Evolutionary conservation across 2,329 filamentous ascomycete species (phyloP).

Genomic region (Conoideocrella luteorostrata): DNA sequence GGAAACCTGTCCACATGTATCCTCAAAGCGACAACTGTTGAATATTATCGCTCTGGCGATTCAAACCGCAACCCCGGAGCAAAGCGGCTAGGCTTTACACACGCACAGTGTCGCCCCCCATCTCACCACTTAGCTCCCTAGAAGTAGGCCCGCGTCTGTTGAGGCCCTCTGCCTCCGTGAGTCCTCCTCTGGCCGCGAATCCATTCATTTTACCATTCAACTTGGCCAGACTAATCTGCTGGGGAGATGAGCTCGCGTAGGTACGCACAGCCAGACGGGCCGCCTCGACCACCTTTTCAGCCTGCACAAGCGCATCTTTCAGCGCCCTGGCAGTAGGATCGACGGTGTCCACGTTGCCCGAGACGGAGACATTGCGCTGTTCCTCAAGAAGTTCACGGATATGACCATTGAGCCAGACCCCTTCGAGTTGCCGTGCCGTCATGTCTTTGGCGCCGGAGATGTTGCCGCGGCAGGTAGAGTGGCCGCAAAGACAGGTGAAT

Average conservation of each 20-base stretch:
- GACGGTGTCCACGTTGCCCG: no score
- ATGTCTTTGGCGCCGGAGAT: slow-evolving; percentile 61
- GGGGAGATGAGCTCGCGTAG: slow-evolving; percentile 23
- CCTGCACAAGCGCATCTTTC: slow-evolving; percentile 35
- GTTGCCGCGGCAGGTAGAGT: slow-evolving; percentile 49
- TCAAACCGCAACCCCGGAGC: no score
- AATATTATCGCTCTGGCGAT: background rate
- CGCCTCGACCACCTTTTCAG: slow-evolving; percentile 40
- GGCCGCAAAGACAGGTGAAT: slow-evolving; percentile 59
- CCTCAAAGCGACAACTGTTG: background rate
- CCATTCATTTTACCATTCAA: slow-evolving; percentile 11
- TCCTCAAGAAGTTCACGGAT: slow-evolving; percentile 48
- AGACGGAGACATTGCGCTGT: slow-evolving; percentile 6
- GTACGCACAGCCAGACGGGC: slow-evolving; percentile 36
- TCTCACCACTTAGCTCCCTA: slow-evolving; percentile 52
- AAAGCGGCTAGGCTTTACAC: no score
- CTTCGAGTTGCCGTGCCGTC: slow-evolving; percentile 43
- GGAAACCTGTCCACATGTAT: no score
- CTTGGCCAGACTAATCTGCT: slow-evolving; percentile 12
- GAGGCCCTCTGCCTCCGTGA: slow-evolving; percentile 13
- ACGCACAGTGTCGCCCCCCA: slow-evolving; percentile 51
- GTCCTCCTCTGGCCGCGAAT: background rate
- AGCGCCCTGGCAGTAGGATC: slow-evolving; percentile 38
- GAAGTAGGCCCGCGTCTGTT: slow-evolving; percentile 42
- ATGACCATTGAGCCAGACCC: slow-evolving; percentile 57